Evolutionary conservation across 2,329 filamentous ascomycete species (phyloP).

Genomic region (Cryphonectria nitschkei): DNA sequence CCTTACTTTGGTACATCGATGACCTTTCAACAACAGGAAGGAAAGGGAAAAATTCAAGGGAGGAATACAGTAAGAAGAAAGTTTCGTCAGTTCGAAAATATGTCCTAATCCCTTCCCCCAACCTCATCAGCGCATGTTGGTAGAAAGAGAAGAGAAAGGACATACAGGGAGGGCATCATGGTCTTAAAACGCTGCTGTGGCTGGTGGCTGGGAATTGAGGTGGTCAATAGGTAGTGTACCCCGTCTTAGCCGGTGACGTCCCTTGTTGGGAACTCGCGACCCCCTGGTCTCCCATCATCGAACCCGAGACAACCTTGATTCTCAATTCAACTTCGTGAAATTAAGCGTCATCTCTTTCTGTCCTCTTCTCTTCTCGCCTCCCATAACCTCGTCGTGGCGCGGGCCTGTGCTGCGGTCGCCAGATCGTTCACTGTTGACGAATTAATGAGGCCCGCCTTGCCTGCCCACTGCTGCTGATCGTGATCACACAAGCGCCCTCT

Average conservation of each 20-base stretch:
- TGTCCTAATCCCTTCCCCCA: not conserved
- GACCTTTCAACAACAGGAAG: not conserved
- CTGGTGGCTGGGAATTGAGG: not conserved
- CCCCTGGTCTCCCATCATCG: not conserved
- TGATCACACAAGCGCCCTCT: slow-evolving; percentile 17
- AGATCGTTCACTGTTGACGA: not conserved
- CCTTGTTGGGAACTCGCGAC: not conserved
- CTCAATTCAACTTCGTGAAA: slow-evolving; percentile 1
- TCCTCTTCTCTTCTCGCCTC: not conserved
- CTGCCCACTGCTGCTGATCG: slow-evolving; percentile 13
- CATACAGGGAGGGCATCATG: not conserved
- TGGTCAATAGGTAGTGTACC: not conserved
- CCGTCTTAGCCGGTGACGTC: not conserved
- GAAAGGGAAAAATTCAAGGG: not conserved
- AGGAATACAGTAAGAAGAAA: not conserved
- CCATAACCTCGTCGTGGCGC: slow-evolving; percentile 17
- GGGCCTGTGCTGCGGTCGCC: slow-evolving; percentile 20
- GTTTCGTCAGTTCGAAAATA: not conserved
- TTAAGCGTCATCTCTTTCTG: slow-evolving; percentile 13
- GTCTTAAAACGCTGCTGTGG: not conserved
- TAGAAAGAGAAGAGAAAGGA: not conserved
- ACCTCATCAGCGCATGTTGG: not conserved
- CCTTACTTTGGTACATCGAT: not conserved
- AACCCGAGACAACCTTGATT: not conserved
- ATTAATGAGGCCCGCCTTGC: slow-evolving; percentile 23